phyloP scores from a whole-genome alignment of 2,329 filamentous ascomycete genomes.

The Talaromyces albobiverticillius region DNA sequence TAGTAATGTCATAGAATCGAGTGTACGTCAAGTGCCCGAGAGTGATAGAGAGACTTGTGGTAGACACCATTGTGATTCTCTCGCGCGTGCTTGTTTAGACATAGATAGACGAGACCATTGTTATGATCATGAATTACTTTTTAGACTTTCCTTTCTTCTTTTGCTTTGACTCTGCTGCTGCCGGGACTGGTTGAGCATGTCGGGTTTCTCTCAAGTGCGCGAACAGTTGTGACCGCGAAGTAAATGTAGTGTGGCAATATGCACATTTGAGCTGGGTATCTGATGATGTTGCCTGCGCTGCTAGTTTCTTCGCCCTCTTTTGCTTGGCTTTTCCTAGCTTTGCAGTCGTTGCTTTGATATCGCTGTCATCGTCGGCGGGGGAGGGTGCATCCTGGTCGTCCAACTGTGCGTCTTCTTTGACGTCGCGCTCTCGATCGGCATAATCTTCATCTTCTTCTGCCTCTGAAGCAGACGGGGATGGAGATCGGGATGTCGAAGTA shows the following conservation, averaged over 20 bases:
- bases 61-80: neutral
- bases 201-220: slow-evolving; percentile 64
- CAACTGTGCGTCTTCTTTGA: slow-evolving; percentile 34
- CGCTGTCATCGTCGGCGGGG: slow-evolving; percentile 18
- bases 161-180: neutral
- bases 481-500: neutral
- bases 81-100: neutral
- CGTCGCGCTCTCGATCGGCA: slow-evolving; percentile 38
- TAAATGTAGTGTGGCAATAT: slow-evolving; percentile 74
- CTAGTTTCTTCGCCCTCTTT: slow-evolving; percentile 51
- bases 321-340: slow-evolving; percentile 54
- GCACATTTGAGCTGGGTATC: slow-evolving; percentile 64
- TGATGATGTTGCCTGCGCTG: slow-evolving; percentile 27
- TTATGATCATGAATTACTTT: neutral
- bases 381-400: neutral
- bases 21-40: too few species aligned
- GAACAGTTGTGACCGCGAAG: slow-evolving; percentile 70
- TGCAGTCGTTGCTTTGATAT: slow-evolving; percentile 17
- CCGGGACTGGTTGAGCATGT: slow-evolving; percentile 57
- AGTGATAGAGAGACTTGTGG: too few species aligned
- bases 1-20: slow-evolving; percentile 25
- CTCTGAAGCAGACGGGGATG: slow-evolving; percentile 4
- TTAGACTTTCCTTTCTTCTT: slow-evolving; percentile 14
- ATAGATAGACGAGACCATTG: neutral
- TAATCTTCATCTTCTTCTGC: slow-evolving; percentile 8